These are phyloP conservation scores for Macrolepiota fuliginosa DNA, from an alignment of 768 basidiomycete genomes.

Conservation along the genomic window DNA sequence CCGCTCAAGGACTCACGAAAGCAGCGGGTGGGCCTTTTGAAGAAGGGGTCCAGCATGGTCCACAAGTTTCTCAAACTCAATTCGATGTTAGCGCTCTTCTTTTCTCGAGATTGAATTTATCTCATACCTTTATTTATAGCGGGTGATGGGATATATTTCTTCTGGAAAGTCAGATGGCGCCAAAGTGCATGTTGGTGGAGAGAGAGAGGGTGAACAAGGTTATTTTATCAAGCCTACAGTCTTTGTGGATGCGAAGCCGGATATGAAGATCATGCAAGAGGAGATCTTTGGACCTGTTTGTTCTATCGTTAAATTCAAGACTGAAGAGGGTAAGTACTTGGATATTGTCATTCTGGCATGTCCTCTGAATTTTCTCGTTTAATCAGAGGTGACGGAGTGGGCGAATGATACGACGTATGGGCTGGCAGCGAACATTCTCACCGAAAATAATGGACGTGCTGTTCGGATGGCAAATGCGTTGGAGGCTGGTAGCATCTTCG, in stretches of 20 bases:
- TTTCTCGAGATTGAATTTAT: background rate
- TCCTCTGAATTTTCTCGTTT: background rate
- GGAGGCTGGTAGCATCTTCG: conserved; percentile 65
- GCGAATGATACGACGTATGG: conserved; percentile 84
- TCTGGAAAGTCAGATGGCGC: conserved; percentile 74
- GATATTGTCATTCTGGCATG: background rate
- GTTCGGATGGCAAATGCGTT: conserved; percentile 61
- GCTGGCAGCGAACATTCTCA: conserved; percentile 75
- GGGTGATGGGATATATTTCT: conserved; percentile 76
- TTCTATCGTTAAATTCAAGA: conserved; percentile 73
- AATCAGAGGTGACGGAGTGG: conserved; percentile 43
- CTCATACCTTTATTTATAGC: conserved; percentile 32
- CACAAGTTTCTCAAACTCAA: conserved; percentile 69
- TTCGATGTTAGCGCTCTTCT: conserved; percentile 48
- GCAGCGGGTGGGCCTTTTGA: conserved; percentile 66
- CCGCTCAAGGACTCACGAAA: conserved; percentile 43
- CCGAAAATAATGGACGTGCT: conserved; percentile 63
- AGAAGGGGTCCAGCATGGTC: conserved; percentile 57
- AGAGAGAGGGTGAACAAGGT: conserved; percentile 42
- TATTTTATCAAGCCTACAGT: conserved; percentile 78
- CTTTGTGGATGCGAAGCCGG: conserved; percentile 60
- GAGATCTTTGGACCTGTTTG: conserved; percentile 84
- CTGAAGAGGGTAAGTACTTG: conserved; percentile 36
- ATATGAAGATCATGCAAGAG: conserved; percentile 74
- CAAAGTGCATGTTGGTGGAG: conserved; percentile 61